These are phyloP conservation scores for Podaxis mareebaensis DNA, from an alignment of 768 basidiomycete genomes.

Conservation along the genomic window DNA sequence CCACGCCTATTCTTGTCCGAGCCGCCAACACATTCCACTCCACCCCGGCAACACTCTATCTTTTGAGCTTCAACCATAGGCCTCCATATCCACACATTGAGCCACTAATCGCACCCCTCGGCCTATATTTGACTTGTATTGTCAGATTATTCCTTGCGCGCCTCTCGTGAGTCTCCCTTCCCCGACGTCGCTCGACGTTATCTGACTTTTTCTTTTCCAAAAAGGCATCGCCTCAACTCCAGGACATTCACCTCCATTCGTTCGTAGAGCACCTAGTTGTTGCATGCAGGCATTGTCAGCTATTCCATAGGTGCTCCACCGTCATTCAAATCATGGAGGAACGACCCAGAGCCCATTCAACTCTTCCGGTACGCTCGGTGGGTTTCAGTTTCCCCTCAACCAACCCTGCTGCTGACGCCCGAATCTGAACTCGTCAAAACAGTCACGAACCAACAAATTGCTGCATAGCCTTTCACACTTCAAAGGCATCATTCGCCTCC, in stretches of 20 bases:
- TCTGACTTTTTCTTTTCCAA: background rate
- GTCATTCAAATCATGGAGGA: slow-evolving; percentile 11
- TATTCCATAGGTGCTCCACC: background rate
- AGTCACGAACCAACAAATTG: slow-evolving; percentile 37
- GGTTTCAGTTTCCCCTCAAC: background rate
- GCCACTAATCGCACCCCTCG: no score
- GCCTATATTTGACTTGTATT: background rate
- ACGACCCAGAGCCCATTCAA: slow-evolving; percentile 7
- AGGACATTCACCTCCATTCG: background rate
- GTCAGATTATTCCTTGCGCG: background rate
- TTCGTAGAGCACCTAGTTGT: background rate
- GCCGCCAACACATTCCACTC: background rate
- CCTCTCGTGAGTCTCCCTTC: background rate
- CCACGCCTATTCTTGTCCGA: slow-evolving; percentile 3
- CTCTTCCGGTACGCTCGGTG: slow-evolving; percentile 13
- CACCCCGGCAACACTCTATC: background rate
- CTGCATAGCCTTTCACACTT: slow-evolving; percentile 39
- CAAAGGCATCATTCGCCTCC: slow-evolving; percentile 35
- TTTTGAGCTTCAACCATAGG: background rate
- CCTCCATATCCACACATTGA: background rate
- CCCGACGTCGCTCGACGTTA: no score
- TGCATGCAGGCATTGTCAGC: background rate
- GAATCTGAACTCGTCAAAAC: background rate
- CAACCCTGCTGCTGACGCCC: background rate
- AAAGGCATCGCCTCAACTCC: background rate